These are phyloP conservation scores for Colletotrichum tanaceti DNA, from an alignment of 2,329 filamentous ascomycete species.

Conservation along the genomic window DNA sequence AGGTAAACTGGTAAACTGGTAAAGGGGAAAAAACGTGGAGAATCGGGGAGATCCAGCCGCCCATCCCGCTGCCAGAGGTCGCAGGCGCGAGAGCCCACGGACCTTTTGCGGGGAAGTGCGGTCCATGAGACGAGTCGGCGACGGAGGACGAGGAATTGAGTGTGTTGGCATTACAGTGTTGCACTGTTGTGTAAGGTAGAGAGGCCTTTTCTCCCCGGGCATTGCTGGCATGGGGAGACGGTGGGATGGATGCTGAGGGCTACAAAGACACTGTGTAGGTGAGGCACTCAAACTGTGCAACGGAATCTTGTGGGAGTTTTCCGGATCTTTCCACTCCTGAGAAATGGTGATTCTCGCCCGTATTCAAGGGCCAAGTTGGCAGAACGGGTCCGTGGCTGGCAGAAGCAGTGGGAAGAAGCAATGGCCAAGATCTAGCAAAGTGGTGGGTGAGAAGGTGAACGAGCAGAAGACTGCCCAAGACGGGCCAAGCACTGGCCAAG, in stretches of 20 bases:
- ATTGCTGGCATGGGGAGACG: neutral
- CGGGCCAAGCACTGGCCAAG: slow-evolving; percentile 33
- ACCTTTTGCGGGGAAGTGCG: slow-evolving; percentile 21
- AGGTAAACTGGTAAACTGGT: too few relatives aligned
- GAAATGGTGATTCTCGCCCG: neutral
- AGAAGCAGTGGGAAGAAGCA: neutral
- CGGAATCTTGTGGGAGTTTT: too few relatives aligned
- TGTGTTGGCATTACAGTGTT: too few relatives aligned
- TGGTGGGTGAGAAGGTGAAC: neutral
- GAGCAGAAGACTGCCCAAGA: slow-evolving; percentile 10
- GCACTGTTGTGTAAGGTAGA: too few relatives aligned
- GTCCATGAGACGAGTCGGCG: neutral
- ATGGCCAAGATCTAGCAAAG: neutral
- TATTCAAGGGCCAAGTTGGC: neutral
- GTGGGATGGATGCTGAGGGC: too few relatives aligned
- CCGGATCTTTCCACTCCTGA: neutral
- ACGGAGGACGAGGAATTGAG: too few relatives aligned
- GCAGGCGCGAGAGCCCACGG: slow-evolving; percentile 16
- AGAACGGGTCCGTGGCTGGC: neutral
- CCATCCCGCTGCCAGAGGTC: slow-evolving; percentile 23
- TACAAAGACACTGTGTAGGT: too few relatives aligned
- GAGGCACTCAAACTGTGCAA: too few relatives aligned
- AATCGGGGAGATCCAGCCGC: slow-evolving; percentile 33
- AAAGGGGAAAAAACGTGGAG: neutral
- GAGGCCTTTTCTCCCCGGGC: too few relatives aligned